Evolutionary conservation across 164 flowering plant genomes (phyloP).

Genomic region (Vitis amurensis): DNA sequence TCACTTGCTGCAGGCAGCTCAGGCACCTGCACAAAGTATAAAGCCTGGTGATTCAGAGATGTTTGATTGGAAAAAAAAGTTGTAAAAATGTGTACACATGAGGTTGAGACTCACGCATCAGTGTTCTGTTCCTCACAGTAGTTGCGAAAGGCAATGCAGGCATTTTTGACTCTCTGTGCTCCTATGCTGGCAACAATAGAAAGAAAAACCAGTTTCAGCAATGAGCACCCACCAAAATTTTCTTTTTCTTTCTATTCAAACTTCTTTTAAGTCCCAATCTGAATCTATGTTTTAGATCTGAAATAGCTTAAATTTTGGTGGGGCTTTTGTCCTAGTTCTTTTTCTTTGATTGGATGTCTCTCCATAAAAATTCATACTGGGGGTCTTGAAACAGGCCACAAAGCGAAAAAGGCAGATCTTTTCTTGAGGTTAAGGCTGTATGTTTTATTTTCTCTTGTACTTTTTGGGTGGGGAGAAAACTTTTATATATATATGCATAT

Average conservation of each 20-base stretch:
- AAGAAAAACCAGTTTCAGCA: too few relatives aligned
- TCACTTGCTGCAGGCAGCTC: slow-evolving; percentile 50
- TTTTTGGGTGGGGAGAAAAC: too few relatives aligned
- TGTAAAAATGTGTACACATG: too few relatives aligned
- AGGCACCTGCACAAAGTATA: slow-evolving; percentile 29
- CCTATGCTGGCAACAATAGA: slow-evolving; percentile 42
- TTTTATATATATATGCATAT: too few relatives aligned
- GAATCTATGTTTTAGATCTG: neutral
- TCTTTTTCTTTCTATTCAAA: neutral
- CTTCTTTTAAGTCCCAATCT: neutral
- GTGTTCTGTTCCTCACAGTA: slow-evolving; percentile 50
- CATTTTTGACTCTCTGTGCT: slow-evolving; percentile 52
- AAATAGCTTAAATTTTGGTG: neutral
- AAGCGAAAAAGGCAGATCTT: too few relatives aligned
- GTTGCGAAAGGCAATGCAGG: slow-evolving; percentile 48
- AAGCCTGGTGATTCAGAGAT: too few relatives aligned
- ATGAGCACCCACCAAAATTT: neutral
- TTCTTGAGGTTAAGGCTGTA: too few relatives aligned
- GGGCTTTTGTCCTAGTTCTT: neutral
- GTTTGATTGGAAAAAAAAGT: too few relatives aligned
- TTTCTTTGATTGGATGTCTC: too few relatives aligned
- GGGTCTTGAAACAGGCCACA: too few relatives aligned
- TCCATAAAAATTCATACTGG: too few relatives aligned
- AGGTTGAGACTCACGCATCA: slow-evolving; percentile 40
- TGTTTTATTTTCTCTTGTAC: too few relatives aligned